phyloP scores from a whole-genome alignment of 2,329 filamentous ascomycete species.

The Alternaria sp. region DNA sequence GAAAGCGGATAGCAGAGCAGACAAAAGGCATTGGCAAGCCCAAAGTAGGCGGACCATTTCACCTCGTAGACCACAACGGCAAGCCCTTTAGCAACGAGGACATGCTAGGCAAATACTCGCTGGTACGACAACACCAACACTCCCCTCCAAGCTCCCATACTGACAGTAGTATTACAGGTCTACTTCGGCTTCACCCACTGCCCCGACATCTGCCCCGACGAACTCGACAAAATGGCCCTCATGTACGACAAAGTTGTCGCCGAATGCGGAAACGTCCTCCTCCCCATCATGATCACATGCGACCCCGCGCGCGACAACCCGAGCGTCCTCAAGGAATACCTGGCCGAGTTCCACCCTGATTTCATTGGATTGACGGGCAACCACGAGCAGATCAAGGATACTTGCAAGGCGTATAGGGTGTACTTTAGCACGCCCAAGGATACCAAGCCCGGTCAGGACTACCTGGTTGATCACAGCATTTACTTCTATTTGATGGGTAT shows the following conservation, averaged over 20 bases:
- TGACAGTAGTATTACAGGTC: constrained; percentile 63
- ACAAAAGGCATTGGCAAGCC: constrained; percentile 92
- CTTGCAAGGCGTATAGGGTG: constrained; percentile 95
- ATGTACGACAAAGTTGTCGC: constrained; percentile 79
- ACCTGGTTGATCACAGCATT: constrained; percentile 97
- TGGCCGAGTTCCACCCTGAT: constrained; percentile 87
- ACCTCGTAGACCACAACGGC: constrained; percentile 83
- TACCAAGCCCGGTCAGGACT: constrained; percentile 93
- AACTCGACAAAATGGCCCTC: constrained; percentile 98
- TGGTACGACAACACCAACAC: constrained; percentile 63
- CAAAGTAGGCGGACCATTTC: constrained; percentile 90
- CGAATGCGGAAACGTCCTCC: constrained; percentile 62
- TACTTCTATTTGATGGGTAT: constrained; percentile 97
- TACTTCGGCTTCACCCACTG: constrained; percentile 99
- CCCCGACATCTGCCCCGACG: constrained; percentile 97
- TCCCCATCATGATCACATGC: constrained; percentile 93
- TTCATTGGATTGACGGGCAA: constrained; percentile 91
- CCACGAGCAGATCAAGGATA: constrained; percentile 91
- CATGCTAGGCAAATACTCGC: constrained; percentile 84
- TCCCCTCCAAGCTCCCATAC: background rate
- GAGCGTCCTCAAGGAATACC: constrained; percentile 82
- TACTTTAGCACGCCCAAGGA: constrained; percentile 94
- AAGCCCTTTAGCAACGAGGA: constrained; percentile 79
- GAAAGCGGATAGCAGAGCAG: constrained; percentile 87
- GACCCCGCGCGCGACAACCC: constrained; percentile 93